A percentile compares a stretch with the other conserved stretches of the same genome.
phyloP scores from a whole-genome alignment of 768 basidiomycete genomes.

The Termitomyces sp. region DNA sequence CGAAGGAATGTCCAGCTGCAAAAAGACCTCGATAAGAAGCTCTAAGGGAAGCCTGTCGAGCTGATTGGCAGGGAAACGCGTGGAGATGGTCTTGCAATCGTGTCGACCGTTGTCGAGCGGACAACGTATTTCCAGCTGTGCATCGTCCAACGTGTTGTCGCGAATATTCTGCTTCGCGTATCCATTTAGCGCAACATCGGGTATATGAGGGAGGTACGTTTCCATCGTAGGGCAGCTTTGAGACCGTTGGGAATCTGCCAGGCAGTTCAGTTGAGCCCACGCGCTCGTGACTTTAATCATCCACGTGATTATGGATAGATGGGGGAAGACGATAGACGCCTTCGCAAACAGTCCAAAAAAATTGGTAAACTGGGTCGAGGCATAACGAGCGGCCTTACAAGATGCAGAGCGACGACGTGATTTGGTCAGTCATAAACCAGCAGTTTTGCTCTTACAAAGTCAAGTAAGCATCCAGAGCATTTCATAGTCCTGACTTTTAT shows the following conservation, averaged over 20 bases:
- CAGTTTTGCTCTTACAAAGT: conserved; percentile 99
- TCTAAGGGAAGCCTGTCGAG: not conserved
- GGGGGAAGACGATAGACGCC: conserved; percentile 5
- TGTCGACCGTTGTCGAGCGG: not conserved
- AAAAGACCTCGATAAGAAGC: not conserved
- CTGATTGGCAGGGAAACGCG: not conserved
- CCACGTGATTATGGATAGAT: conserved; percentile 1
- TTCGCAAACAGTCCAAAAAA: conserved; percentile 13
- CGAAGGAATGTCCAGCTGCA: not conserved
- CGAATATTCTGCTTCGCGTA: not conserved
- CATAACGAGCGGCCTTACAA: not conserved
- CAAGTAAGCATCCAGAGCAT: conserved; percentile 57
- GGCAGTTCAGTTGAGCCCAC: not conserved
- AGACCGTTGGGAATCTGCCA: not conserved
- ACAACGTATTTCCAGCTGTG: not conserved
- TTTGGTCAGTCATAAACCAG: conserved; percentile 92
- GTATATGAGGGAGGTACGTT: not conserved
- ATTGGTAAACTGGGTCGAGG: not conserved
- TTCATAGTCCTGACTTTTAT: not conserved
- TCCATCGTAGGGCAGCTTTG: not conserved
- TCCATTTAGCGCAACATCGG: not conserved
- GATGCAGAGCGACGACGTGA: conserved; percentile 97
- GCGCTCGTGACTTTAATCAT: not conserved
- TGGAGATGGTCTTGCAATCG: not conserved
- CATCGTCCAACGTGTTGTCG: not conserved